Evolutionary conservation across 495 filamentous ascomycete species (phyloP).

Genomic region (Podospora bellae-mahoneyi): DNA sequence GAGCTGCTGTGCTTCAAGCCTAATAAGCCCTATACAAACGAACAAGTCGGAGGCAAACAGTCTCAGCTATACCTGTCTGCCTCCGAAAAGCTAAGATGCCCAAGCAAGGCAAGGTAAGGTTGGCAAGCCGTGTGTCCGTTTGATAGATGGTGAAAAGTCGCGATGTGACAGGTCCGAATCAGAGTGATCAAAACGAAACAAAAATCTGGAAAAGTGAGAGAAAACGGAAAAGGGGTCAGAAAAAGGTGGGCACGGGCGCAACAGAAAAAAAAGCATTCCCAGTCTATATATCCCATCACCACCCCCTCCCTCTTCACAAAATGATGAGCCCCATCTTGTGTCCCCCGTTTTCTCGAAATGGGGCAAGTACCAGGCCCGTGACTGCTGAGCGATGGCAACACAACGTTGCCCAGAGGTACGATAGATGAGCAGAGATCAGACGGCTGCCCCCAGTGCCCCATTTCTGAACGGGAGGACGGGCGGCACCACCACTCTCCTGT

Average conservation of each 20-base stretch:
- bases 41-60: constrained; percentile 4
- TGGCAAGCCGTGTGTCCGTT: neutral
- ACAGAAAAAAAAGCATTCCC: constrained; percentile 16
- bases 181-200: neutral
- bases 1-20: neutral
- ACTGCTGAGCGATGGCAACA: constrained; percentile 22
- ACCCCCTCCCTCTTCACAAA: neutral
- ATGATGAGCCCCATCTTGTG: constrained; percentile 6
- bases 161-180: constrained; percentile 1
- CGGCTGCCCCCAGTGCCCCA: constrained; percentile 6
- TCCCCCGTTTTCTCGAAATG: neutral
- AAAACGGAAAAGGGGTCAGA: constrained; percentile 11
- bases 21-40: neutral
- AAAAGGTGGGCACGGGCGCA: constrained; percentile 23
- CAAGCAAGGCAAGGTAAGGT: neutral
- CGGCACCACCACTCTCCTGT: neutral
- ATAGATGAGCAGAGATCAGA: constrained; percentile 19
- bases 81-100: neutral
- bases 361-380: constrained; percentile 7
- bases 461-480: neutral
- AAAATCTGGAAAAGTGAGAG: neutral
- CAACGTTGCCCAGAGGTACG: constrained; percentile 21
- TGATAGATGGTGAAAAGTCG: neutral
- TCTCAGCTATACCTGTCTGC: neutral
- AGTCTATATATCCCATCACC: constrained; percentile 26